Percentiles rank a stretch among this genome's conserved stretches.
These are phyloP conservation scores for Phytophthora idaei DNA, from an alignment of 352 stramenopile genomes.

Conservation along the genomic window DNA sequence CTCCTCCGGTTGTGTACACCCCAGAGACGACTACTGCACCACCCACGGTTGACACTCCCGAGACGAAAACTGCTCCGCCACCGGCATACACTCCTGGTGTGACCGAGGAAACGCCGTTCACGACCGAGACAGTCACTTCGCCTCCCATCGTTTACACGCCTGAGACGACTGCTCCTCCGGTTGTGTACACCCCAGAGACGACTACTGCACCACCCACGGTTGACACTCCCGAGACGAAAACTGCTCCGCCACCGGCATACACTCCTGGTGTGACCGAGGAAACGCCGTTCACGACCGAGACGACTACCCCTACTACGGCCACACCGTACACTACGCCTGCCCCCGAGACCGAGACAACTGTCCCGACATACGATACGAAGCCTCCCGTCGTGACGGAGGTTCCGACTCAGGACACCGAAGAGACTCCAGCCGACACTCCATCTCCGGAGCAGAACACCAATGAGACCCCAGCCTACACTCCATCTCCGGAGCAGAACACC, in stretches of 20 bases:
- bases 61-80: neutral
- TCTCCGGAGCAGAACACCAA: neutral
- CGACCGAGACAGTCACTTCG: neutral
- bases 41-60: no score
- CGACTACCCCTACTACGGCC: no score
- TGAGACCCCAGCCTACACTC: neutral
- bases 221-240: no score
- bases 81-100: neutral
- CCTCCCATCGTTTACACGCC: neutral
- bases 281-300: no score
- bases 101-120: no score
- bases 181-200: no score
- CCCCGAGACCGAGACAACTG: conserved; percentile 2
- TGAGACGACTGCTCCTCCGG: neutral
- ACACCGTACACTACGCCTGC: no score
- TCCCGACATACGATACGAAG: conserved; percentile 15
- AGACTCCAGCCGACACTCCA: neutral
- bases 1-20: no score
- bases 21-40: neutral
- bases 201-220: no score
- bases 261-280: no score
- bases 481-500: neutral
- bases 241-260: no score
- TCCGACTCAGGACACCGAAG: conserved; percentile 7
- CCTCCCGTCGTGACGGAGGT: neutral